phyloP scores from a whole-genome alignment of 164 flowering plant species.

The Hamamelis virginiana region DNA sequence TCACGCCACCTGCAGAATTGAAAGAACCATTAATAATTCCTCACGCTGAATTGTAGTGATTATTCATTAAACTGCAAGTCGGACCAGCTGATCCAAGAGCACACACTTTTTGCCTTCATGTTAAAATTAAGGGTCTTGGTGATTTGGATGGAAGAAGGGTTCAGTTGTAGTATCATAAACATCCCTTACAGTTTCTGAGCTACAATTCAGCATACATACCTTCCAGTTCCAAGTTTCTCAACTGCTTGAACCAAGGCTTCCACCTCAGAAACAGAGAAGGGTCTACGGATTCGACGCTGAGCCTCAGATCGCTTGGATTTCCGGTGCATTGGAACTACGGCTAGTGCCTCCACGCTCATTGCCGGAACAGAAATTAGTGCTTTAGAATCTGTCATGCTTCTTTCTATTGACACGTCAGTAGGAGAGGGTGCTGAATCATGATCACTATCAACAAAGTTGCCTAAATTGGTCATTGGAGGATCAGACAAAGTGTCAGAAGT shows the following conservation, averaged over 20 bases:
- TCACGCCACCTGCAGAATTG: conserved; percentile 77
- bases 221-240: conserved; percentile 98
- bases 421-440: conserved; percentile 69
- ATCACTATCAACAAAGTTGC: conserved; percentile 59
- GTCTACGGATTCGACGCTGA: conserved; percentile 90
- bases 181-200: no score
- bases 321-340: conserved; percentile 52
- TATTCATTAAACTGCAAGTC: neutral
- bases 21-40: conserved; percentile 1
- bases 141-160: neutral
- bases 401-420: conserved; percentile 44
- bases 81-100: neutral
- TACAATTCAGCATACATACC: conserved; percentile 40
- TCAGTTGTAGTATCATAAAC: neutral
- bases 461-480: conserved; percentile 30
- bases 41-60: neutral
- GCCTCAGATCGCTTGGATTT: conserved; percentile 71
- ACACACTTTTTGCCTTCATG: neutral
- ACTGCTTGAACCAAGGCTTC: conserved; percentile 98
- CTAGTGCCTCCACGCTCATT: conserved; percentile 51
- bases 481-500: conserved; percentile 33
- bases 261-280: conserved; percentile 94
- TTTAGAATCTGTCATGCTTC: conserved; percentile 48
- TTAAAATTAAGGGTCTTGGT: neutral
- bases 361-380: conserved; percentile 66